A percentile compares a stretch with the other conserved stretches of the same genome.
These are phyloP conservation scores for Circinella umbellata DNA, from an alignment of 371 early-diverging fungal genomes.

Conservation along the genomic window DNA sequence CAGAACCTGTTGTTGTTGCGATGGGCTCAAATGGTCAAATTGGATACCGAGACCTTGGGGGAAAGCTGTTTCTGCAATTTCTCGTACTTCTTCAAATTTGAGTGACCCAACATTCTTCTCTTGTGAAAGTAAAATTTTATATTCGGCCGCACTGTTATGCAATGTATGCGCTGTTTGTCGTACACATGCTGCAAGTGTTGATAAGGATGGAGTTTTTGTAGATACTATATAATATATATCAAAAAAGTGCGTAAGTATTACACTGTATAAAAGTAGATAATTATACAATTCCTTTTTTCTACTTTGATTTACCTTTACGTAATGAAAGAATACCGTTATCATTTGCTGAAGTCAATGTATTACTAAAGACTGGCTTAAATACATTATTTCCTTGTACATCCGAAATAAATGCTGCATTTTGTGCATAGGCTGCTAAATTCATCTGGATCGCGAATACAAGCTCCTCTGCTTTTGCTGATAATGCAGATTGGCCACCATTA, in stretches of 20 bases:
- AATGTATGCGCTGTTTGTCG: slow-evolving; percentile 25
- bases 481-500: not conserved
- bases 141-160: slow-evolving; percentile 21
- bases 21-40: slow-evolving; percentile 34
- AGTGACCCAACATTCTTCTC: slow-evolving; percentile 31
- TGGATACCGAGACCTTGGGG: slow-evolving; percentile 30
- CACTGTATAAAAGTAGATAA: not conserved
- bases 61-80: slow-evolving; percentile 34
- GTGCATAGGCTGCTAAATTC: slow-evolving; percentile 26
- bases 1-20: slow-evolving; percentile 38
- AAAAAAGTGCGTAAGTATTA: not conserved
- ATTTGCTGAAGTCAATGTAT: slow-evolving; percentile 6
- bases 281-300: not conserved
- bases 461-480: slow-evolving; percentile 17
- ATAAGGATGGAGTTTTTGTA: slow-evolving; percentile 30
- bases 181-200: slow-evolving; percentile 31
- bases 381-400: slow-evolving; percentile 17
- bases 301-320: slow-evolving; percentile 12
- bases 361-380: slow-evolving; percentile 21
- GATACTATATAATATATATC: slow-evolving; percentile 21
- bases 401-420: slow-evolving; percentile 21
- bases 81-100: slow-evolving; percentile 39
- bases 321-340: slow-evolving; percentile 1
- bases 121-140: slow-evolving; percentile 25
- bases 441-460: slow-evolving; percentile 20